Conservation (phyloP, 208 protist species). For the Angomonas desouzai region DNA sequence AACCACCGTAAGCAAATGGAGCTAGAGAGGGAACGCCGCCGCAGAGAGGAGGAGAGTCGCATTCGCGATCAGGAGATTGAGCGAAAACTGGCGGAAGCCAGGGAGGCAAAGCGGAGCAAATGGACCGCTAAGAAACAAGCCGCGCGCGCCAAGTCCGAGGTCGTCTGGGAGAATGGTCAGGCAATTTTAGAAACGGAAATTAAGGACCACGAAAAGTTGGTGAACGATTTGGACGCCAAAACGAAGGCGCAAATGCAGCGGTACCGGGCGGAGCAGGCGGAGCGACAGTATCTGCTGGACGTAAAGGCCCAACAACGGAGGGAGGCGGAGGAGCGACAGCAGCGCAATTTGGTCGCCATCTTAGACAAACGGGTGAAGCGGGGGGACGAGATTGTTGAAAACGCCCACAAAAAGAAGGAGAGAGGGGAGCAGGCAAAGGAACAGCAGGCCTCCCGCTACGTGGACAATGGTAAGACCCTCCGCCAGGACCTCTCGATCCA, state of each 20-base stretch:
- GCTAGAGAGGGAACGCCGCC: constrained; percentile 26
- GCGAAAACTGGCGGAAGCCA: constrained; percentile 33
- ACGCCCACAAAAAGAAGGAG: constrained; percentile 44
- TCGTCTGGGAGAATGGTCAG: constrained; percentile 40
- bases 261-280: constrained; percentile 48
- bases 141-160: constrained; percentile 33
- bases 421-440: constrained; percentile 34
- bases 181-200: constrained; percentile 31
- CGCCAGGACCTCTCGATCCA: constrained; percentile 46
- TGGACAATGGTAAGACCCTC: constrained; percentile 27
- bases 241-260: constrained; percentile 45
- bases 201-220: constrained; percentile 42
- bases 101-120: constrained; percentile 34
- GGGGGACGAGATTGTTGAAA: constrained; percentile 52
- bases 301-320: constrained; percentile 28
- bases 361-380: constrained; percentile 52
- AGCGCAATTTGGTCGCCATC: constrained; percentile 33
- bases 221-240: constrained; percentile 50
- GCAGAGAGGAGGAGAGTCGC: constrained; percentile 22
- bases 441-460: constrained; percentile 32
- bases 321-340: constrained; percentile 36
- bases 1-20: constrained; percentile 24
- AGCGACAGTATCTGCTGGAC: constrained; percentile 41
- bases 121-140: constrained; percentile 31
- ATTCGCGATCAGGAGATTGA: constrained; percentile 39